Evolutionary conservation across 2,329 filamentous ascomycete species (phyloP).

Genomic region (Xylariaceae sp.): DNA sequence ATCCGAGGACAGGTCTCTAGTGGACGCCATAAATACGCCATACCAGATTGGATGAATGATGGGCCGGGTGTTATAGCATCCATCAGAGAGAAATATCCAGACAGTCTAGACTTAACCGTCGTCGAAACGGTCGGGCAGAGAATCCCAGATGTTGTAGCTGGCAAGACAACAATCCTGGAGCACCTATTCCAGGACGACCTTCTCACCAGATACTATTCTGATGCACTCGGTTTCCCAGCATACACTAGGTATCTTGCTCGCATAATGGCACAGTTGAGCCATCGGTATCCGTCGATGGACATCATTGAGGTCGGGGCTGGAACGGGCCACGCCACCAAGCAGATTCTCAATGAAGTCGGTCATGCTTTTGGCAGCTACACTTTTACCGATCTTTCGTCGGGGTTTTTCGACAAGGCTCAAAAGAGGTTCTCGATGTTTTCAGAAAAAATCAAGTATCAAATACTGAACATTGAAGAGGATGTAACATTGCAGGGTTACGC

Average conservation of each 20-base stretch:
- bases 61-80: no score
- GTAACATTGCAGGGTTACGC: conserved; percentile 38
- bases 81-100: no score
- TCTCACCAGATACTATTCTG: conserved; percentile 33
- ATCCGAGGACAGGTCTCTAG: no score
- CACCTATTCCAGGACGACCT: conserved; percentile 29
- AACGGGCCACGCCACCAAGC: conserved; percentile 1
- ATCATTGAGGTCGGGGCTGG: conserved; percentile 41
- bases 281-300: conserved; percentile 38
- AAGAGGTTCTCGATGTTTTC: background rate
- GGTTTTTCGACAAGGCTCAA: conserved; percentile 7
- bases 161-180: no score
- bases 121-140: no score
- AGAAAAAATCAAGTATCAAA: conserved; percentile 39
- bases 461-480: conserved; percentile 39
- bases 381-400: conserved; percentile 19
- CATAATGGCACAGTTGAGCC: conserved; percentile 42
- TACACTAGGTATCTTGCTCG: conserved; percentile 31
- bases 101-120: no score
- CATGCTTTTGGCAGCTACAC: conserved; percentile 20
- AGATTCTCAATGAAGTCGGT: conserved; percentile 1
- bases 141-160: no score
- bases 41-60: no score
- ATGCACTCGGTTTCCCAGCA: conserved; percentile 33
- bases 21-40: no score